Conservation (phyloP, 805 yeast genomes). For the Kuraishia capsulata region DNA sequence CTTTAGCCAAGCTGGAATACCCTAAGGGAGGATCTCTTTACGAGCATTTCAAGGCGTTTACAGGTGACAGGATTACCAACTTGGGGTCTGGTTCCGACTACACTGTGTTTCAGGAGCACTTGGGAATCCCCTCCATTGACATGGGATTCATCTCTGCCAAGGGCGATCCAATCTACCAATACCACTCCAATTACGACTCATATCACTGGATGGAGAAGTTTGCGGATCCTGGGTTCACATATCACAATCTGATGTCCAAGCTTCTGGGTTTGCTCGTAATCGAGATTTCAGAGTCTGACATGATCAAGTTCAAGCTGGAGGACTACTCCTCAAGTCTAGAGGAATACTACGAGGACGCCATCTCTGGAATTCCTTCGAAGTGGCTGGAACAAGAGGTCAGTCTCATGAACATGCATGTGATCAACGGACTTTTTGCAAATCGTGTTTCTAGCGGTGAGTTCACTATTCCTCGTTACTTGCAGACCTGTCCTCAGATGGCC, state of each 20-base stretch:
- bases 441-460: conserved; percentile 1
- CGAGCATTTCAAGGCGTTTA: conserved; percentile 24
- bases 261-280: conserved; percentile 40
- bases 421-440: not conserved
- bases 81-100: conserved; percentile 70
- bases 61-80: conserved; percentile 27
- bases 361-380: conserved; percentile 24
- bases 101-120: conserved; percentile 49
- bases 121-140: conserved; percentile 55
- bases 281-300: conserved; percentile 37
- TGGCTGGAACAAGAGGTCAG: conserved; percentile 21
- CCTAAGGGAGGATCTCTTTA: conserved; percentile 28
- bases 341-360: conserved; percentile 27
- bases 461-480: not conserved
- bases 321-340: conserved; percentile 31
- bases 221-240: conserved; percentile 55
- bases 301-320: conserved; percentile 29
- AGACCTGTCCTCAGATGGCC: not conserved
- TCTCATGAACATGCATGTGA: conserved; percentile 1
- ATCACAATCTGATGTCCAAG: conserved; percentile 49
- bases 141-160: conserved; percentile 38
- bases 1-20: conserved; percentile 34
- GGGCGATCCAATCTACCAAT: conserved; percentile 57
- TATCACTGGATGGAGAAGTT: conserved; percentile 57
- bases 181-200: conserved; percentile 71